Percentiles rank a stretch among this genome's conserved stretches.
Conservation (phyloP, 1,284 basidiomycete species). For the Austroboletus novae-zelandiae region DNA sequence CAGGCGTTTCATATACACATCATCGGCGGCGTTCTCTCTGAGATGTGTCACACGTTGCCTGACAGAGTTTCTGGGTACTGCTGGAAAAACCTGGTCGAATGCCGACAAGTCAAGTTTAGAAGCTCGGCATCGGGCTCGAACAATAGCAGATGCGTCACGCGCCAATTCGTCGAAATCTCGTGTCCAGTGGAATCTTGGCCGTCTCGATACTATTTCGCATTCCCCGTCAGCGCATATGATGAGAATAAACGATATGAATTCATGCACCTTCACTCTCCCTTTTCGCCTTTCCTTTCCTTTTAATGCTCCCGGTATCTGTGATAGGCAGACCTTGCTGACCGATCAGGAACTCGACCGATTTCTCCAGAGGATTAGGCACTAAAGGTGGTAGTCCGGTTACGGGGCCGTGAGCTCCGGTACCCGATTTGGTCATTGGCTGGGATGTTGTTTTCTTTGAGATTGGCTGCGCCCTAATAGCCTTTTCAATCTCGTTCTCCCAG, state of each 20-base stretch:
- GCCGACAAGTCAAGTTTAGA: conserved; percentile 67
- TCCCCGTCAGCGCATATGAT: conserved; percentile 8
- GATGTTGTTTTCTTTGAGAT: conserved; percentile 43
- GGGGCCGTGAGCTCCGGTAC: conserved; percentile 9
- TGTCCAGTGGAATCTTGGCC: conserved; percentile 80
- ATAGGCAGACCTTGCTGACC: conserved; percentile 52
- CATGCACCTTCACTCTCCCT: conserved; percentile 30
- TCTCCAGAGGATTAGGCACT: conserved; percentile 46
- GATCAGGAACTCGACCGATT: conserved; percentile 54
- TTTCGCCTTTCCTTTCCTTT: conserved; percentile 40
- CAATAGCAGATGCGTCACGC: conserved; percentile 79
- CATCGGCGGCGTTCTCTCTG: conserved; percentile 60
- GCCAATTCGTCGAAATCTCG: conserved; percentile 84
- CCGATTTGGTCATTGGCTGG: conserved; percentile 25
- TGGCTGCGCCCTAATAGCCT: conserved; percentile 52
- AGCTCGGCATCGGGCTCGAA: conserved; percentile 72
- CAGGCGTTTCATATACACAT: conserved; percentile 74
- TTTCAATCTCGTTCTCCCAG: conserved; percentile 61
- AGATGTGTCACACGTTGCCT: conserved; percentile 64
- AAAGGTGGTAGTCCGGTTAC: conserved; percentile 34
- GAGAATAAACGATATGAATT: conserved; percentile 11
- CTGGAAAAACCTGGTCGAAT: conserved; percentile 76
- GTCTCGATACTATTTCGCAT: conserved; percentile 33
- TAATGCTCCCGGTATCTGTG: conserved; percentile 19
- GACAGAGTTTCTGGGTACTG: conserved; percentile 63